Evolutionary conservation across 2,329 filamentous ascomycete genomes (phyloP), one percentile per base, ranked within the genome.

Genomic region (Botrytis hyacinthi): DNA sequence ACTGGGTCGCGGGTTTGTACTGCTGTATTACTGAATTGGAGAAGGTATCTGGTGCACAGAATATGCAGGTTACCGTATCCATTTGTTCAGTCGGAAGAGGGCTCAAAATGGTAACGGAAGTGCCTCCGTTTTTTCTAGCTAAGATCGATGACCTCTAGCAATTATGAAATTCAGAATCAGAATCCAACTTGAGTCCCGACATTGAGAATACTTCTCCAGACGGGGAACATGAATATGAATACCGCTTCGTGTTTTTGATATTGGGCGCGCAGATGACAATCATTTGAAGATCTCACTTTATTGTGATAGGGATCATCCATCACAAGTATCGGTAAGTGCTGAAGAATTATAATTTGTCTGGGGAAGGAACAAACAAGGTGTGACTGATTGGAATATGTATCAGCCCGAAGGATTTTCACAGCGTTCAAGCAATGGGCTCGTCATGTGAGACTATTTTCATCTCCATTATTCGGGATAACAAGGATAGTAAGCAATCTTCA

Each of bases 1-100:
- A 57, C 66, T 57, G 66, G 66, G 66, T 69, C 66, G 66, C 66
- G 48, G 66, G 18, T 69, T 57, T n/a, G 48, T 69, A 26, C 48
- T 69, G 66, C 16, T 42, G 66, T 69, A 57, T 57, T 12, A 57
- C 66, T 57, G 66, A 69, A 44, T 37, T 26, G 40, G 48, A 69
- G 51, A 57, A 69, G 48, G 26, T 57, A 32, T 68, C 48, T 57
- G 66, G 35, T 42, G 66, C 20, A 69, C 66, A 57, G 66, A 59
- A 69, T 69, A 57, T 69, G 66, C 48, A 69, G 35, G 66, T 69
- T 57, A 4, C 66, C 66, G 37, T 44, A 37, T 57, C 66, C 48
- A 69, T 48, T 57, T 29, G 48, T 42, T 37, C 48, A 57, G 46
- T 68, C 66, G 66, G 48, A 69, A 57, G 48, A 32, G n/a, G 4